These are phyloP conservation scores for Xerocomus spinulosus DNA, from an alignment of 768 basidiomycete genomes.

Conservation along the genomic window DNA sequence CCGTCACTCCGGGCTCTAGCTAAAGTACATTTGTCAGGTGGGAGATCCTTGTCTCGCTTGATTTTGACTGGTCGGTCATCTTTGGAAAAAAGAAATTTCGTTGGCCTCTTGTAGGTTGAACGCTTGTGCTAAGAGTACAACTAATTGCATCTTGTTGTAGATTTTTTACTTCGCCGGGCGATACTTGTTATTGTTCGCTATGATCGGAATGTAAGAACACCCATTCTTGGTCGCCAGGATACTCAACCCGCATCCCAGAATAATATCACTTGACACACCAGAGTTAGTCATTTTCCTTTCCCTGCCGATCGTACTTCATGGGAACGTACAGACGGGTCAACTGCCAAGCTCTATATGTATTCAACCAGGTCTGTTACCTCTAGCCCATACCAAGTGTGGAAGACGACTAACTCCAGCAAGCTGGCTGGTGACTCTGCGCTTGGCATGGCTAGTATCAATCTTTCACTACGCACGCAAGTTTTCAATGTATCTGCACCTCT, in stretches of 20 bases:
- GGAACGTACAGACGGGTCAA: slow-evolving; percentile 31
- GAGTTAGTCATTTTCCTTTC: slow-evolving; percentile 8
- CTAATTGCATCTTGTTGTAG: slow-evolving; percentile 21
- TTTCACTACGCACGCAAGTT: slow-evolving; percentile 43
- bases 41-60: slow-evolving; percentile 40
- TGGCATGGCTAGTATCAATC: slow-evolving; percentile 44
- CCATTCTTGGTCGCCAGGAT: neutral
- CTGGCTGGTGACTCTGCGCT: slow-evolving; percentile 42
- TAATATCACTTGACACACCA: slow-evolving; percentile 36
- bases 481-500: neutral
- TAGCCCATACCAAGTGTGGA: neutral
- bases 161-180: slow-evolving; percentile 44
- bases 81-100: slow-evolving; percentile 39
- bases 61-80: slow-evolving; percentile 41
- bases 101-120: slow-evolving; percentile 43
- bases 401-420: slow-evolving; percentile 17
- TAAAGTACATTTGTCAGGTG: slow-evolving; percentile 28
- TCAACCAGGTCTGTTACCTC: slow-evolving; percentile 37
- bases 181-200: slow-evolving; percentile 40
- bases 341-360: slow-evolving; percentile 45
- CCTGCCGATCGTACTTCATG: neutral
- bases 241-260: slow-evolving; percentile 9
- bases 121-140: neutral
- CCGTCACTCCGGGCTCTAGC: neutral
- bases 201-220: slow-evolving; percentile 42